Evolutionary conservation across 2,329 filamentous ascomycete species (phyloP).

Genomic region (Trichoderma arundinaceum): DNA sequence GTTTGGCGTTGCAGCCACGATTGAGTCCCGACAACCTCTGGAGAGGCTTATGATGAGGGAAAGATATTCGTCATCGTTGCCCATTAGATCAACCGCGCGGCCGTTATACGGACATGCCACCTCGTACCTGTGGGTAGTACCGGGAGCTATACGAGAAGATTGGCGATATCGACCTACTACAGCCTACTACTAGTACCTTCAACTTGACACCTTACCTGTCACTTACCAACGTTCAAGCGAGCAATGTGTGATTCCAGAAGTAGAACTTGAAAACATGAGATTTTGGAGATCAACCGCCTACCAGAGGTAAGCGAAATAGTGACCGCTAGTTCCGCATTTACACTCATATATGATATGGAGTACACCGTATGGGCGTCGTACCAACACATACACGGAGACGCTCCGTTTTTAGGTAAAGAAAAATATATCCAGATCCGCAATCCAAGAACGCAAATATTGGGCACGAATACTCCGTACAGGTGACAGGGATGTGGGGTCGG

Average conservation of each 20-base stretch:
- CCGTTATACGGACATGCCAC: background rate
- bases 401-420: conserved; percentile 7
- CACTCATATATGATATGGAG: conserved; percentile 8
- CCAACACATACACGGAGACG: background rate
- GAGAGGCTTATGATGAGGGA: background rate
- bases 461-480: conserved; percentile 8
- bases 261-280: background rate
- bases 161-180: background rate
- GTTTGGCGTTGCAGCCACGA: background rate
- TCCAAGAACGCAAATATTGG: conserved; percentile 1
- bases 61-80: background rate
- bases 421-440: conserved; percentile 24
- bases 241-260: background rate
- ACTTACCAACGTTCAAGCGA: background rate
- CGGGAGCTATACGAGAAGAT: background rate
- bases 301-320: conserved; percentile 14
- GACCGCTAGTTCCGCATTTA: conserved; percentile 15
- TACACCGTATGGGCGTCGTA: conserved; percentile 9
- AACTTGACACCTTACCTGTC: background rate
- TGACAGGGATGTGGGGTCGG: conserved; percentile 22
- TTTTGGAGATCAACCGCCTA: too few relatives aligned
- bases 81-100: background rate
- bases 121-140: background rate
- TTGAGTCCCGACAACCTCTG: background rate
- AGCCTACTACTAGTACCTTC: too few relatives aligned